Evolutionary conservation across 192 early-diverging fungal genomes (phyloP).

Genomic region (Pecoramyces ruminantium): DNA sequence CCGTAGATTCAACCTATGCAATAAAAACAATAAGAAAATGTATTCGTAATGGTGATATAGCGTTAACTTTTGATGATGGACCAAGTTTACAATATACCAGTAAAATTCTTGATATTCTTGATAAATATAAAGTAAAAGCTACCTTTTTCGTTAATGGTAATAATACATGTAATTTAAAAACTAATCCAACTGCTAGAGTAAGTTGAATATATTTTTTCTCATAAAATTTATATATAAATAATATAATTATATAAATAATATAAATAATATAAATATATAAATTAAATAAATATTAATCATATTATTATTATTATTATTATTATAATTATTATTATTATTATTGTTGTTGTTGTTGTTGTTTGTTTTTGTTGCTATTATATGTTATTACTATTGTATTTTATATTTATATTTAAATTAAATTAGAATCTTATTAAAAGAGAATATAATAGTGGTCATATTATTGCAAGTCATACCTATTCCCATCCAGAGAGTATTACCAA

Average conservation of each 20-base stretch:
- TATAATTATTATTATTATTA: too few relatives aligned
- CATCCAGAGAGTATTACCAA: background rate
- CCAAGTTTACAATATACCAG: conserved; percentile 23
- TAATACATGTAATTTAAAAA: background rate
- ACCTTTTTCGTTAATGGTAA: conserved; percentile 52
- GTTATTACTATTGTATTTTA: background rate
- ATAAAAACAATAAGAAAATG: background rate
- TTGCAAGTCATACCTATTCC: background rate
- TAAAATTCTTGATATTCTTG: conserved; percentile 27
- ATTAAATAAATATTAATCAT: too few relatives aligned
- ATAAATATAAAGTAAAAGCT: conserved; percentile 29
- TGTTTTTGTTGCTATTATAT: too few relatives aligned
- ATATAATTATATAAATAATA: background rate
- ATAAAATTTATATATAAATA: background rate
- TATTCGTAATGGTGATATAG: background rate
- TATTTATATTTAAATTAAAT: background rate
- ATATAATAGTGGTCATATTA: background rate
- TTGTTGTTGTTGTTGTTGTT: too few relatives aligned
- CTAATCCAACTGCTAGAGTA: background rate
- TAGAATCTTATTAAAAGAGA: background rate
- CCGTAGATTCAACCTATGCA: too few relatives aligned
- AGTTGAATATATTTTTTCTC: background rate
- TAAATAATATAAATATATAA: too few relatives aligned
- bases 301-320: too few relatives aligned
- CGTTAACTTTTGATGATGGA: conserved; percentile 15